These are phyloP conservation scores for Falciphora oryzae DNA, from an alignment of 2,329 filamentous ascomycete genomes.

Conservation along the genomic window DNA sequence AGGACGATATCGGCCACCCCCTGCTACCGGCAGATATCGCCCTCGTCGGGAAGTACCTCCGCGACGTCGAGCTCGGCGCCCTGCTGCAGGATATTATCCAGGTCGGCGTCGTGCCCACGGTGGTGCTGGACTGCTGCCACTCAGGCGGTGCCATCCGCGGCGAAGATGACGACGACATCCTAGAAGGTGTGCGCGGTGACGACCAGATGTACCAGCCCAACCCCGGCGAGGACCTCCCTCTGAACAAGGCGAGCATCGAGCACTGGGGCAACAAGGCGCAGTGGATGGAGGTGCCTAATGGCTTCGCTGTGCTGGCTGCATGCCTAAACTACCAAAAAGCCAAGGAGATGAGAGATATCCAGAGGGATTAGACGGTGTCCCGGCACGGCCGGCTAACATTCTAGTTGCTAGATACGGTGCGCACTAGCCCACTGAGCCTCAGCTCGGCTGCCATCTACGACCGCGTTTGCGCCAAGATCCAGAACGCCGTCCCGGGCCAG, in stretches of 20 bases:
- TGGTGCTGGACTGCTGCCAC: slow-evolving; percentile 4
- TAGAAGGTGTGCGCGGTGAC: neutral
- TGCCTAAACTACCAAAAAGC: neutral
- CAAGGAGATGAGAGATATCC: neutral
- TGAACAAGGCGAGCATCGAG: neutral
- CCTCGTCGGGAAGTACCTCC: neutral
- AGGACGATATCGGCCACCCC: neutral
- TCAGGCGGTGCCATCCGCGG: neutral
- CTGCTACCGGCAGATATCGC: neutral
- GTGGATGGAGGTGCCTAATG: neutral
- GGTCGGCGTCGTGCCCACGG: neutral
- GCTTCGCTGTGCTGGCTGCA: neutral
- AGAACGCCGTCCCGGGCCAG: neutral
- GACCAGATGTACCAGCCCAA: neutral
- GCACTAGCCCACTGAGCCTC: neutral
- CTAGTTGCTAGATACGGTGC: neutral
- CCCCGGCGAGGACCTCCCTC: neutral
- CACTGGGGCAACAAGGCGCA: neutral
- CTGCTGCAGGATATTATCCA: neutral
- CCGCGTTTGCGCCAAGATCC: neutral
- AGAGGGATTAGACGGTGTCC: neutral
- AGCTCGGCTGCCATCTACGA: neutral
- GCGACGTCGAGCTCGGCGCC: slow-evolving; percentile 1
- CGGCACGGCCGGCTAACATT: neutral
- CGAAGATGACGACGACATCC: neutral